Evolutionary conservation across 768 basidiomycete species (phyloP), one percentile per base, ranked within the genome.

Genomic region (Mycena pura): DNA sequence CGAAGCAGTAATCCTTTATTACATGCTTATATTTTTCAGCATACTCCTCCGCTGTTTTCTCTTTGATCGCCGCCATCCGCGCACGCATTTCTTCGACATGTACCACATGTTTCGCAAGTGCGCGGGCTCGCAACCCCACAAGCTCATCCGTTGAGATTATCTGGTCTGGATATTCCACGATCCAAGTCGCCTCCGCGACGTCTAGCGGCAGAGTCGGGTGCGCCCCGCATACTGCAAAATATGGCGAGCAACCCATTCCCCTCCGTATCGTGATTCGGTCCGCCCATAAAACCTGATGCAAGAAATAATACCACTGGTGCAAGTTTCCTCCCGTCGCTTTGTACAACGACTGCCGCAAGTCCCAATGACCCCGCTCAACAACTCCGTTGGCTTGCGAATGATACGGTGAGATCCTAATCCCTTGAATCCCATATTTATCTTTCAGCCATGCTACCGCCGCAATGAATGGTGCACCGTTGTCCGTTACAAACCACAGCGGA

Each of bases 361-460:
- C 66, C 36, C 64, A 70, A 60, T 78, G 77, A 15, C 64, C 39
- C 10, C 63, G 50, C 46, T 82, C 74, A 0, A 80, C 69, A 1
- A 76, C 56, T 0, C 81, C 72, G n/a, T 83, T 82, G 0, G 79
- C 76, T 1, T 67, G 71, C 0, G 75, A 80, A 55, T 82, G 82
- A 65, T 82, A 83, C 0, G 73, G 67, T 0, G 74, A 78, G 3
- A 83, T 80, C 0, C 68, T 58, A 13, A 83, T 81, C 36, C 80
- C 77, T 0, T 60, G 47, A n/a, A 83, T 79, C 2, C 75, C 54
- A n/a, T 76, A 76, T 13, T 63, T 61, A 14, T 64, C 55, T 6
- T 58, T 48, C 0, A 73, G 53, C 38, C 40, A 61, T 3, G 66
- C 47, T 6, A 64, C 13, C 3, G 71, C 77, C 0, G 66, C 59